Conservation (phyloP, 805 yeast species). For the baker's yeast (Saccharomyces cerevisiae) region DNA sequence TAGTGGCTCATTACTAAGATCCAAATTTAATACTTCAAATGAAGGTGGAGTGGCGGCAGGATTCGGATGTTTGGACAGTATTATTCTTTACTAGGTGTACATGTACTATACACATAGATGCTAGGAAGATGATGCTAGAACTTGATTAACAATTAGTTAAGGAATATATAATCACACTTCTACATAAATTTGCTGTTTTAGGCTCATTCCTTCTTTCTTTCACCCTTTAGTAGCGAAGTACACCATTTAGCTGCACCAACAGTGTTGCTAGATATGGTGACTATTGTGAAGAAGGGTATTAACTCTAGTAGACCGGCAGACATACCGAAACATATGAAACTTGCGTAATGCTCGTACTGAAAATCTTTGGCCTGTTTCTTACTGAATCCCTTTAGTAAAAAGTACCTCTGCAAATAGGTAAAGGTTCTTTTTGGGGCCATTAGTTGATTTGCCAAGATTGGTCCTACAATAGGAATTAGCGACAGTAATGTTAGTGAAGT, state of each 20-base stretch:
- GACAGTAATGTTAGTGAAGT: constrained; percentile 15
- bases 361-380: constrained; percentile 28
- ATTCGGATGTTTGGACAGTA: constrained; percentile 89
- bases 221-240: background rate
- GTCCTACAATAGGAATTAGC: constrained; percentile 30
- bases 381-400: constrained; percentile 13
- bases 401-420: constrained; percentile 21
- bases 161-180: background rate
- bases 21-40: constrained; percentile 77
- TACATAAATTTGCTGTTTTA: background rate
- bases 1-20: constrained; percentile 81
- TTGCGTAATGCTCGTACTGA: constrained; percentile 31
- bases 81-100: constrained; percentile 37
- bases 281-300: constrained; percentile 44
- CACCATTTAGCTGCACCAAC: constrained; percentile 65
- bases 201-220: background rate
- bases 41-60: constrained; percentile 99
- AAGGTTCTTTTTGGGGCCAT: constrained; percentile 24
- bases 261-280: constrained; percentile 50
- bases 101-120: background rate
- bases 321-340: constrained; percentile 44
- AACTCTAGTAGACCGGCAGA: constrained; percentile 43
- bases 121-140: background rate
- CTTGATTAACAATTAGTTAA: background rate
- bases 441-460: constrained; percentile 23